Evolutionary conservation across 805 yeast genomes (phyloP), one percentile per base, ranked within the genome.

Genomic region (Metschnikowia koreensis): DNA sequence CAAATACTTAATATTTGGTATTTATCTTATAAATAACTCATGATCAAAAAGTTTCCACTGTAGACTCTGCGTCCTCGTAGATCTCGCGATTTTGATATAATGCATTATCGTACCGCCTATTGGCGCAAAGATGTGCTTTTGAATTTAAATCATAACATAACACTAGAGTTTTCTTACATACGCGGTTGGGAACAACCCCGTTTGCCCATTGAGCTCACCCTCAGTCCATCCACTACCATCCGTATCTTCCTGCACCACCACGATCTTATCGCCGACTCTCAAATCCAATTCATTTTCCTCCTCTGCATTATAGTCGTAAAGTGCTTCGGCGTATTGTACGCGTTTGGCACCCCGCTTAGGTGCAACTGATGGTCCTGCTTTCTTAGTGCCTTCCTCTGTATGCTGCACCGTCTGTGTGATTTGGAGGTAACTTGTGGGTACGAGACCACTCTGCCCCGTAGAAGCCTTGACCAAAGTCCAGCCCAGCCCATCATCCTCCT

Each of bases 171-270:
- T 69, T 56, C 69, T 71, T 47, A 83, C 84, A 66, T 92, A 92
- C 54, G 87, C 75, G 0, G 94, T 84, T 6, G 98, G 98, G 67
- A 89, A 84, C 50, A 87, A 65, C 1, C 96, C 96, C 16, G 70
- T 73, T 7, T 55, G 57, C 0, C 93, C 94, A 56, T 82, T 74
- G 7, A 86, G 53, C 64, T 88, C 93, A 11, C 97, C 98, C 59
- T 84, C 87, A 1, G 97, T 92, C 99, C 99, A 94, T 0, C 99
- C 99, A 58, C 86, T 88, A 47, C 86, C 87, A 46, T 83, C 89
- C 4, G 69, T 65, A 57, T 74, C 79, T 29, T 79, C 84, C 40
- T 73, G 75, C 0, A 87, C 62, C 11, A 94, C 78, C 10, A 79
- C 76, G 16, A 94, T 81, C 49, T 75, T 76, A 55, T 93, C 97